phyloP scores from a whole-genome alignment of 352 stramenopile species.

The Globisporangium nunn region DNA sequence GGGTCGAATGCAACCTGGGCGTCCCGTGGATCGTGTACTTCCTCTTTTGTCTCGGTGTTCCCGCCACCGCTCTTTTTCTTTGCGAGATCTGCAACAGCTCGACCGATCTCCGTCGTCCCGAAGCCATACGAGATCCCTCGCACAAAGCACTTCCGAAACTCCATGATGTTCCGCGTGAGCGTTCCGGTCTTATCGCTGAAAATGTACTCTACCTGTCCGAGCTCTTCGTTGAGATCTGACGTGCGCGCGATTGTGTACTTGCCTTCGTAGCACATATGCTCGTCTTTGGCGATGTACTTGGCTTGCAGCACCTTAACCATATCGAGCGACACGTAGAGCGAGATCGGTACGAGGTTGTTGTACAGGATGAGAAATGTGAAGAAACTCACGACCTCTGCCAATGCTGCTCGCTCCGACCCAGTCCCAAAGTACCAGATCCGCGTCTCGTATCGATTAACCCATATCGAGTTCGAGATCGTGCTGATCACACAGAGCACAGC shows the following conservation, averaged over 20 bases:
- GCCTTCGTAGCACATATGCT: slow-evolving; percentile 81
- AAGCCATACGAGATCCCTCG: slow-evolving; percentile 78
- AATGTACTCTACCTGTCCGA: slow-evolving; percentile 95
- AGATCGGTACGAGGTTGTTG: slow-evolving; percentile 96
- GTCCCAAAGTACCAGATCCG: slow-evolving; percentile 46
- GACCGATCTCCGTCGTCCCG: slow-evolving; percentile 73
- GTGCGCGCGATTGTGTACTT: slow-evolving; percentile 79
- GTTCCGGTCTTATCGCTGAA: slow-evolving; percentile 99
- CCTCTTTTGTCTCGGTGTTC: slow-evolving; percentile 5
- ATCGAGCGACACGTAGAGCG: slow-evolving; percentile 95
- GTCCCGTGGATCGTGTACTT: slow-evolving; percentile 29
- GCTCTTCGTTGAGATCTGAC: slow-evolving; percentile 88
- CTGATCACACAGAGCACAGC: slow-evolving; percentile 55
- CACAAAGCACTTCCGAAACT: slow-evolving; percentile 91
- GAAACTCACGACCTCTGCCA: slow-evolving; percentile 67
- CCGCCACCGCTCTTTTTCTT: slow-evolving; percentile 13
- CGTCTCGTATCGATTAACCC: slow-evolving; percentile 29
- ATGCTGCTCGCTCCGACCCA: slow-evolving; percentile 7
- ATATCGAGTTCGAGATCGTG: slow-evolving; percentile 48
- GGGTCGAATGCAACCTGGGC: slow-evolving; percentile 60
- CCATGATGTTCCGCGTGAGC: slow-evolving; percentile 98
- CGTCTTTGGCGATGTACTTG: slow-evolving; percentile 57
- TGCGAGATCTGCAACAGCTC: slow-evolving; percentile 41
- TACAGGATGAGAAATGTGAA: slow-evolving; percentile 95
- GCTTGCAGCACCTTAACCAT: slow-evolving; percentile 87